Percentiles rank a stretch among this genome's conserved stretches.
phyloP scores from a whole-genome alignment of 305 asterid genomes.

The Fraxinus floribunda region DNA sequence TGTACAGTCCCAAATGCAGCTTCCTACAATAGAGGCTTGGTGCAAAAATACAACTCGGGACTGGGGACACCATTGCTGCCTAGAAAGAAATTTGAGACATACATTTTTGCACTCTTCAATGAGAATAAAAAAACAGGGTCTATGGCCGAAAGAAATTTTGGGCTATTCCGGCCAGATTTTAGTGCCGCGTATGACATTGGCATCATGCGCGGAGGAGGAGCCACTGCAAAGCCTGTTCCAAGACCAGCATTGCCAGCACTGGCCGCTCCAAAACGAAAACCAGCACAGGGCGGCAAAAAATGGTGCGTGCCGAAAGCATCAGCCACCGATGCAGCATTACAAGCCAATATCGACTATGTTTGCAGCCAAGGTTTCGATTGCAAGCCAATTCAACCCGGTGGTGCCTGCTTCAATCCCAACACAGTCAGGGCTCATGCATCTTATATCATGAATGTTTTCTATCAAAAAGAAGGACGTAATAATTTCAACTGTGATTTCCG shows the following conservation, averaged over 20 bases:
- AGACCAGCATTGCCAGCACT: constrained; percentile 18
- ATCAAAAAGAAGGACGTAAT: constrained; percentile 47
- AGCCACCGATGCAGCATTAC: constrained; percentile 35
- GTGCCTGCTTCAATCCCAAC: constrained; percentile 53
- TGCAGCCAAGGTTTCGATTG: constrained; percentile 60
- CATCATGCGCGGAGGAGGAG: constrained; percentile 35
- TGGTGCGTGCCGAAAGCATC: constrained; percentile 61
- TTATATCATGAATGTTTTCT: constrained; percentile 53
- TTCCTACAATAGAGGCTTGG: constrained; percentile 65
- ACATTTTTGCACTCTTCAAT: constrained; percentile 64
- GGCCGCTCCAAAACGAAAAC: constrained; percentile 25
- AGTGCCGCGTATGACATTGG: constrained; percentile 61
- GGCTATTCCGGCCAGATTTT: constrained; percentile 70
- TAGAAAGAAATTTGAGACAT: constrained; percentile 52
- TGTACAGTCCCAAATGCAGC: constrained; percentile 64
- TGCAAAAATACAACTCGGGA: constrained; percentile 38
- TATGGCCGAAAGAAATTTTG: constrained; percentile 67
- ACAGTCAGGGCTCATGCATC: constrained; percentile 49
- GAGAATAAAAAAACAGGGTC: constrained; percentile 70
- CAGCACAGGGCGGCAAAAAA: constrained; percentile 34
- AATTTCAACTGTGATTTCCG: constrained; percentile 55
- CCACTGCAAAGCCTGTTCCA: background rate
- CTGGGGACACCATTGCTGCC: constrained; percentile 82
- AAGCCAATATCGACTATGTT: constrained; percentile 50
- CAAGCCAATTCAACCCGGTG: constrained; percentile 51